These are phyloP conservation scores for Nyssa sinensis DNA, from an alignment of 148 eudicot genomes.

Conservation along the genomic window DNA sequence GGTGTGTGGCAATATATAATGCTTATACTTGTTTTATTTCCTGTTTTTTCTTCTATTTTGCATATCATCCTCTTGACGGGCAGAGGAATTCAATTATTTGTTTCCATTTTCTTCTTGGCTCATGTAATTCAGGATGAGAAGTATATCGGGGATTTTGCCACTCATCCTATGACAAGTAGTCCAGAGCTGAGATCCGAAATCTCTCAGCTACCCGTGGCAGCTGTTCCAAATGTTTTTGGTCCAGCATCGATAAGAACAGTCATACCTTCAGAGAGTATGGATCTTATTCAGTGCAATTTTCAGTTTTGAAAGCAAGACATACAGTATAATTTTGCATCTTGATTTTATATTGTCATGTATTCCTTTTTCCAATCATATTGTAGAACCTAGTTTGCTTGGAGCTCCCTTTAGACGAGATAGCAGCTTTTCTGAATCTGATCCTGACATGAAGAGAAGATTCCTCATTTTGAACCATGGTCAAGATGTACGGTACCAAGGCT, in stretches of 20 bases:
- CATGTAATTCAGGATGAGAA: constrained; percentile 48
- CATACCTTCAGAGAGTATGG: constrained; percentile 64
- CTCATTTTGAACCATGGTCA: constrained; percentile 30
- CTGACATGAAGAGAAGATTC: constrained; percentile 38
- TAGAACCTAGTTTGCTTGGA: constrained; percentile 89
- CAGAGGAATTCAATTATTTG: no score
- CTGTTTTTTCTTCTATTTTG: background rate
- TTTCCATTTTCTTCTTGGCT: background rate
- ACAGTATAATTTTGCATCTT: constrained; percentile 1
- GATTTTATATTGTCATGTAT: constrained; percentile 3
- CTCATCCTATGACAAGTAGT: constrained; percentile 35
- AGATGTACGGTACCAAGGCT: constrained; percentile 36
- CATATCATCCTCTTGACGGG: background rate
- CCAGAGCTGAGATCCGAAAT: constrained; percentile 47
- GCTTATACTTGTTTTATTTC: background rate
- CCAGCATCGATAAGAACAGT: constrained; percentile 35
- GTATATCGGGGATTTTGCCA: constrained; percentile 31
- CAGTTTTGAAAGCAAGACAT: constrained; percentile 5
- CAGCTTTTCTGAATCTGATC: constrained; percentile 30
- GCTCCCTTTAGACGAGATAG: constrained; percentile 61
- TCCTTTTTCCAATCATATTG: constrained; percentile 9
- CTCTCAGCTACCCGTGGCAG: constrained; percentile 38
- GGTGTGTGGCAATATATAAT: background rate
- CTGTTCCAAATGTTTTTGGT: constrained; percentile 44
- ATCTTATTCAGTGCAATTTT: constrained; percentile 9